phyloP scores from a whole-genome alignment of 345 rosid species.

The Moricandia arvensis region DNA sequence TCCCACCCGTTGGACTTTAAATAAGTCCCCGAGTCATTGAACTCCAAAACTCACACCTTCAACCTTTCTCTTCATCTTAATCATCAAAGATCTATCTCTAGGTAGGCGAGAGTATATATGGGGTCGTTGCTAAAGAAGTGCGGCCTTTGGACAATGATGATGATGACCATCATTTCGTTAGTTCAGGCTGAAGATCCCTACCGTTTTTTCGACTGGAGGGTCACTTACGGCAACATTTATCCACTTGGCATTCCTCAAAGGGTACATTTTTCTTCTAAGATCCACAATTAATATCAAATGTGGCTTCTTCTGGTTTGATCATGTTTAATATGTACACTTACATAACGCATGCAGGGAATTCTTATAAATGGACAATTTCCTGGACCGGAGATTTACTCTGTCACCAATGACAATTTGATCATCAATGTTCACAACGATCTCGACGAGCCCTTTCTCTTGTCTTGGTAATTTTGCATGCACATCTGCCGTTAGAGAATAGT shows the following conservation, averaged over 20 bases:
- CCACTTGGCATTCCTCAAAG: conserved; percentile 67
- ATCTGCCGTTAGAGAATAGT: no score
- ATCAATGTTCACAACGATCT: conserved; percentile 80
- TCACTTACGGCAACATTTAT: conserved; percentile 63
- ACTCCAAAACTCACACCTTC: neutral
- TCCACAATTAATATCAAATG: neutral
- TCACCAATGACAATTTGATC: conserved; percentile 83
- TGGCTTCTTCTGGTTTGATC: neutral
- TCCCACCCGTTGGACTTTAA: conserved; percentile 24
- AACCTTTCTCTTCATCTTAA: neutral
- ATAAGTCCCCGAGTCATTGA: conserved; percentile 27
- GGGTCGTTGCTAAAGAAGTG: conserved; percentile 9
- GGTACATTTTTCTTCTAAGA: conserved; percentile 15
- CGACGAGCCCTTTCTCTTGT: conserved; percentile 79
- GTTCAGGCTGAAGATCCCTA: conserved; percentile 63
- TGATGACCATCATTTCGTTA: conserved; percentile 10
- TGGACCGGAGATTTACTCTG: conserved; percentile 76
- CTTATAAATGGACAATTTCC: conserved; percentile 92
- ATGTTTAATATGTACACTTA: neutral
- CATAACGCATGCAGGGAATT: conserved; percentile 56
- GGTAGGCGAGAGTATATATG: neutral
- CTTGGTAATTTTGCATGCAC: conserved; percentile 44
- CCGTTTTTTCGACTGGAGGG: conserved; percentile 64
- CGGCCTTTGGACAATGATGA: conserved; percentile 6
- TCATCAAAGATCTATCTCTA: neutral